Percentiles rank a stretch among this genome's conserved stretches.
Conservation (phyloP, 1,139 yeast species). For the Hanseniaspora sp. region DNA sequence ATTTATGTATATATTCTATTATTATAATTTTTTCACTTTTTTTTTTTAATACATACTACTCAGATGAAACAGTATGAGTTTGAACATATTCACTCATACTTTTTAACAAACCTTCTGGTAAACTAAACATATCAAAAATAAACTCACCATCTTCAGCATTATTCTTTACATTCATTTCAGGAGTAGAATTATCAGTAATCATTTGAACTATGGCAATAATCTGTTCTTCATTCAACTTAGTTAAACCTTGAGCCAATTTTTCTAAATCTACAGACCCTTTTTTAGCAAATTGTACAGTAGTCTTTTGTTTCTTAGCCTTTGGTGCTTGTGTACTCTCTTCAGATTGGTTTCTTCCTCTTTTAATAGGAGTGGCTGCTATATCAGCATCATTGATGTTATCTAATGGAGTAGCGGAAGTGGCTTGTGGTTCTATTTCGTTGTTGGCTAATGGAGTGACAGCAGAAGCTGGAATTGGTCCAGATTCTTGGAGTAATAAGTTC, state of each 20-base stretch:
- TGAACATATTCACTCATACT: slow-evolving; percentile 91
- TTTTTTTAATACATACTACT: slow-evolving; percentile 1
- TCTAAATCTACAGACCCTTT: slow-evolving; percentile 79
- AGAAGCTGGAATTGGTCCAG: slow-evolving; percentile 59
- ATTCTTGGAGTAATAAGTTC: slow-evolving; percentile 60
- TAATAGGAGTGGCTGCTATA: slow-evolving; percentile 16
- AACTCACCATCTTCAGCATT: slow-evolving; percentile 96
- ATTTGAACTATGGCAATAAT: slow-evolving; percentile 89
- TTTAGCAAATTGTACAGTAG: slow-evolving; percentile 31
- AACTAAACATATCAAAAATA: slow-evolving; percentile 86
- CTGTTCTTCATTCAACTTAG: slow-evolving; percentile 84
- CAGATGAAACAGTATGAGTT: slow-evolving; percentile 36
- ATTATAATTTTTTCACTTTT: too few relatives aligned
- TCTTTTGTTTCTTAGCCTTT: slow-evolving; percentile 48
- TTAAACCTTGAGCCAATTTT: slow-evolving; percentile 77
- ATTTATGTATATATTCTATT: too few relatives aligned
- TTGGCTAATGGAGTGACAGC: slow-evolving; percentile 18
- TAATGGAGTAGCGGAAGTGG: slow-evolving; percentile 15
- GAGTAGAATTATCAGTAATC: slow-evolving; percentile 92
- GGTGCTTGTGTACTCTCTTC: slow-evolving; percentile 34
- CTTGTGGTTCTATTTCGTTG: slow-evolving; percentile 21
- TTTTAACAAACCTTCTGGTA: slow-evolving; percentile 83
- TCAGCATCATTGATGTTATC: slow-evolving; percentile 21
- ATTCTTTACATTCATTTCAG: slow-evolving; percentile 91
- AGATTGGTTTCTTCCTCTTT: slow-evolving; percentile 26